Evolutionary conservation across 2,329 filamentous ascomycete species (phyloP), one percentile per base, ranked within the genome.

Genomic region (Monilinia polystroma): DNA sequence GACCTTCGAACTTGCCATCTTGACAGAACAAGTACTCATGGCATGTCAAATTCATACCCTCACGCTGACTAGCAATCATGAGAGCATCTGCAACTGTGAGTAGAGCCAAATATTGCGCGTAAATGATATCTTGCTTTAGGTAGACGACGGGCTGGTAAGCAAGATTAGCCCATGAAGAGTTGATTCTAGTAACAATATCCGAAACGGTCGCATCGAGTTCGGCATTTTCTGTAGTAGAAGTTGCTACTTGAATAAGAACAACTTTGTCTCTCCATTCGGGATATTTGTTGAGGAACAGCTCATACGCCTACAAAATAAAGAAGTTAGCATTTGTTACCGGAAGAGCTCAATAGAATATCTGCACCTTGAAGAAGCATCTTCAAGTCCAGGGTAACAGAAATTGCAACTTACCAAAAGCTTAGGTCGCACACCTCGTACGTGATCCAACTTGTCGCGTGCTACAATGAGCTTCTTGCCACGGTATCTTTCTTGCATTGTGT

Each of bases 21-120:
- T 98, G 94, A 75, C 93, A 97, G 72, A 92, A 91, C 45, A 97
- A 85, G 75, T 93, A 98, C 77, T 98, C 94, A 76, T 98, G 95
- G 7, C 91, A 93, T 0, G 94, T 97, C 66, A 98, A 80, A 76
- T 97, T 98, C 95, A 98, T 98, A 70, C 94, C 94, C 77, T 98
- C 94, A 63, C 95, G 92, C 73, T 98, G 87, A 76, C 92, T 96
- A 2, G 94, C 96, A 74, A 98, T 95, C 86, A 97, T 95, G 60
- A 98, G 82, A 3, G 90, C 91, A 79, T 98, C 93, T 2, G 94
- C 95, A 63, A 96, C 89, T 3, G 92, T 92, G 57, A 97, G 84
- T 10, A 98, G 82, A 1, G 93, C 94, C n/a, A 98, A 84, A 74
- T 97, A 98, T 76, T 97, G 93, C 0, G 91, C 83, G 75, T 96